Evolutionary conservation across 441 rosid species (phyloP), one percentile per base, ranked within the genome.

Genomic region (Bocquillonia castaneifolia): DNA sequence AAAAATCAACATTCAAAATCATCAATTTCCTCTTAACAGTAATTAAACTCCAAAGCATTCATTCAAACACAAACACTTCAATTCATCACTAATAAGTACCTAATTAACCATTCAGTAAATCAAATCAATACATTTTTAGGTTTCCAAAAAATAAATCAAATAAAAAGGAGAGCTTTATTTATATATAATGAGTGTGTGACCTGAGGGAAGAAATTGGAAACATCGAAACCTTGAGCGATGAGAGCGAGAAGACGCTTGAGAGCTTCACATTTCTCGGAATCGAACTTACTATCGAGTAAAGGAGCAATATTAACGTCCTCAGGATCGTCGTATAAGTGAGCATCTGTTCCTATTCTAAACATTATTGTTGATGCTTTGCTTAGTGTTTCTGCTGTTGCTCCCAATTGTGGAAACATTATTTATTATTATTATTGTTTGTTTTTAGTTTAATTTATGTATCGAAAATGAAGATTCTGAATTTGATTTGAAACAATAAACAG

Each of bases 151-250:
- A 4, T 36, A 10, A 45, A 45, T 15, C 4, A 17, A 45, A 17
- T 15, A 45, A 1, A 45, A 14, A 45, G n/a, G 23, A 6, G 6
- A 40, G 2, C 55, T 2, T 52, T 10, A 66, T n/a, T n/a, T n/a
- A n/a, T n/a, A n/a, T n/a, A n/a, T n/a, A n/a, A n/a, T n/a, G n/a
- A 5, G 12, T 6, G 12, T 5, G 15, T 5, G 47, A 84, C 98
- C 98, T 89, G 96, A 67, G 96, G 97, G 80, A 93, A 93, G 84
- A 84, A 91, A 81, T 89, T 93, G 87, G 99, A 87, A 76, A 91
- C 97, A 39, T 93, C 99, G 62, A 83, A 86, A 39, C 99, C 99
- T 72, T 89, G 97, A 45, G 96, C 96, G 65, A 91, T 88, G 67
- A 89, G 91, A 63, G 96, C 99, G 67, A 93, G 95, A 51, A 89